phyloP scores from a whole-genome alignment of 768 basidiomycete genomes.

The Calocybe gangraenosa region DNA sequence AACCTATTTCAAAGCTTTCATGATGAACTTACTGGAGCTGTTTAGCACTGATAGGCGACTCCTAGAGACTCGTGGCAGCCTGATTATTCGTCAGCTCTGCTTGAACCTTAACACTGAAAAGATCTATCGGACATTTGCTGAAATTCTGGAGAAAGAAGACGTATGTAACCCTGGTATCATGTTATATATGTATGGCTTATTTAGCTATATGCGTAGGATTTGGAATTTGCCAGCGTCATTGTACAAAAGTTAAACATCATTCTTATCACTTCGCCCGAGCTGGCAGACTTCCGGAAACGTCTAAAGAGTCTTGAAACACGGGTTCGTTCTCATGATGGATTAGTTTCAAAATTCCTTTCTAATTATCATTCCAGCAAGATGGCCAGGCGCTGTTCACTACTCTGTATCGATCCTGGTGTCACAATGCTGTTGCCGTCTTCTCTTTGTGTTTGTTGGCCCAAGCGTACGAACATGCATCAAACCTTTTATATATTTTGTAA shows the following conservation, averaged over 20 bases:
- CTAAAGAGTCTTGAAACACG: constrained; percentile 92
- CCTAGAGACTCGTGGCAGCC: constrained; percentile 86
- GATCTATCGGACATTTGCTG: constrained; percentile 94
- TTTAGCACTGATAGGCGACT: constrained; percentile 93
- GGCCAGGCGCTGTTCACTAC: constrained; percentile 94
- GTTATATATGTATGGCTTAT: background rate
- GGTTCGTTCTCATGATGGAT: constrained; percentile 39
- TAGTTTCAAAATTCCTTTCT: background rate
- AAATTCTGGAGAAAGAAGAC: constrained; percentile 97
- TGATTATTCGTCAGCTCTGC: constrained; percentile 95
- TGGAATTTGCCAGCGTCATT: constrained; percentile 97
- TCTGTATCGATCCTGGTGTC: constrained; percentile 96
- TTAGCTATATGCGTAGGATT: constrained; percentile 53
- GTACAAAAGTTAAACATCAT: constrained; percentile 98
- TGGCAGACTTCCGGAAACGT: constrained; percentile 91
- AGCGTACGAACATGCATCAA: constrained; percentile 98
- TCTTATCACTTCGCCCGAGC: constrained; percentile 91
- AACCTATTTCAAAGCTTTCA: constrained; percentile 91
- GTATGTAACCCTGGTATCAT: constrained; percentile 34
- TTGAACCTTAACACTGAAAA: constrained; percentile 91
- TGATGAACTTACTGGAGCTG: constrained; percentile 90
- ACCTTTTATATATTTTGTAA: constrained; percentile 92
- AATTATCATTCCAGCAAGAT: constrained; percentile 61
- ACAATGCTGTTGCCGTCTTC: constrained; percentile 95
- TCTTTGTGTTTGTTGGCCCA: constrained; percentile 95